Evolutionary conservation across 306 rosid genomes (phyloP).

Genomic region (Myrica gale): DNA sequence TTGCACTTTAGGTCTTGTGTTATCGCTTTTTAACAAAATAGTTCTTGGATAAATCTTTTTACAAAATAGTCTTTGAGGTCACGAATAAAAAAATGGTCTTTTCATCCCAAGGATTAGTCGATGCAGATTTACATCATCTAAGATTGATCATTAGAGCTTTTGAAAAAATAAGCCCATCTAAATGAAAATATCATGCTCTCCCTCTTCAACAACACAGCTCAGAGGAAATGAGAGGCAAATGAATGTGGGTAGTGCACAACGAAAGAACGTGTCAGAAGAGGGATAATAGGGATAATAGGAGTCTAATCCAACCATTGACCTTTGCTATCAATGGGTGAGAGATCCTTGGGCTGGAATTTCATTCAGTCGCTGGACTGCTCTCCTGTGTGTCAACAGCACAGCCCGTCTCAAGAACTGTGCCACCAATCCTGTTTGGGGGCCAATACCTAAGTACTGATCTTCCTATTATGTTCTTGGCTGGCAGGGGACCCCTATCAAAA

Average conservation of each 20-base stretch:
- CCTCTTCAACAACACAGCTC: neutral
- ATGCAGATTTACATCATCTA: constrained; percentile 6
- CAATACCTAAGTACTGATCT: constrained; percentile 89
- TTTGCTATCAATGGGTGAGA: constrained; percentile 1
- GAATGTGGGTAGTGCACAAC: neutral
- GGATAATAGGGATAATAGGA: neutral
- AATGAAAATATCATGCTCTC: neutral
- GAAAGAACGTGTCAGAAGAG: neutral
- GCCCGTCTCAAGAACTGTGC: constrained; percentile 56
- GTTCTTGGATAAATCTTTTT: no score
- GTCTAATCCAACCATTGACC: constrained; percentile 7
- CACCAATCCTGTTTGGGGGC: constrained; percentile 84
- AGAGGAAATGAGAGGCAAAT: neutral
- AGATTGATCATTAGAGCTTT: constrained; percentile 13
- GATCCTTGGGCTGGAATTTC: neutral
- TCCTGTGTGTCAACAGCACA: constrained; percentile 66
- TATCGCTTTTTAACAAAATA: no score
- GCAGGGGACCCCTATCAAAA: constrained; percentile 83
- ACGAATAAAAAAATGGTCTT: no score
- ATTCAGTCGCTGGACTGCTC: constrained; percentile 40
- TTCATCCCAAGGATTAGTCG: no score
- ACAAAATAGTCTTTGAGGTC: no score
- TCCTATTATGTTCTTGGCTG: constrained; percentile 89
- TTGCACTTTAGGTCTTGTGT: no score
- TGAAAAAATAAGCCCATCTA: constrained; percentile 9